Evolutionary conservation across 768 basidiomycete species (phyloP).

Genomic region (Lactifluus rugatus): DNA sequence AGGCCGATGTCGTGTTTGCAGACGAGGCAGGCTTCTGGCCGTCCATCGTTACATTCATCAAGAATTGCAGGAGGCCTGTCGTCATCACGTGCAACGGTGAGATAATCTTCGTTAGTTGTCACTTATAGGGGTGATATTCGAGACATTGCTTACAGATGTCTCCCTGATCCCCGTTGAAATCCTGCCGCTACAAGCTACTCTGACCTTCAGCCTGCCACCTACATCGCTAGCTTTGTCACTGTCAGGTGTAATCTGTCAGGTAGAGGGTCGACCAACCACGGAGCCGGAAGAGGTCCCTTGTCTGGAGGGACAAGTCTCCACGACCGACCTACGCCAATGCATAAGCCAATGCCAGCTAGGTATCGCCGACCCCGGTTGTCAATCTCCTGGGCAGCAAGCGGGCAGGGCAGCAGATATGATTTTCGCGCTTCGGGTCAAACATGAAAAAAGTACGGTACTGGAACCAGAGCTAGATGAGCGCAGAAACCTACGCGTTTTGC

Average conservation of each 20-base stretch:
- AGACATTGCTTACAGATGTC: conserved; percentile 40
- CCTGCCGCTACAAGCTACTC: conserved; percentile 66
- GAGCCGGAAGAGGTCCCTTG: background rate
- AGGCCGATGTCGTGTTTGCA: conserved; percentile 87
- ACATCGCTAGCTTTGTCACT: conserved; percentile 20
- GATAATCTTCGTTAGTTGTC: conserved; percentile 20
- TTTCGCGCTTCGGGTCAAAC: conserved; percentile 11
- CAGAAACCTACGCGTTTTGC: conserved; percentile 1
- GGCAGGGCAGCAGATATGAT: background rate
- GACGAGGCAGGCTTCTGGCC: conserved; percentile 85
- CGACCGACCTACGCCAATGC: conserved; percentile 15
- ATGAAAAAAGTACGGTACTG: background rate
- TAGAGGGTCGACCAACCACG: conserved; percentile 12
- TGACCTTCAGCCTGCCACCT: conserved; percentile 43
- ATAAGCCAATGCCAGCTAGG: conserved; percentile 18
- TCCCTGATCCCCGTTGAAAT: conserved; percentile 60
- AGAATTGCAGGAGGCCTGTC: conserved; percentile 76
- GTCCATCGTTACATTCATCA: conserved; percentile 70
- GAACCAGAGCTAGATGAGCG: conserved; percentile 1
- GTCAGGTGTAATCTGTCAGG: conserved; percentile 16
- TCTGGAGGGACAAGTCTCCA: background rate
- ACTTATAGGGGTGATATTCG: conserved; percentile 13
- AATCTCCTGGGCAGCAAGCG: background rate
- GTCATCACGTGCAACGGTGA: conserved; percentile 93
- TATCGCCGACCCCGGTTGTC: background rate